Percentiles rank a stretch among this genome's conserved stretches.
Evolutionary conservation across 73 alveolate species (phyloP).

Genomic region (Paramecium pentaurelia): DNA sequence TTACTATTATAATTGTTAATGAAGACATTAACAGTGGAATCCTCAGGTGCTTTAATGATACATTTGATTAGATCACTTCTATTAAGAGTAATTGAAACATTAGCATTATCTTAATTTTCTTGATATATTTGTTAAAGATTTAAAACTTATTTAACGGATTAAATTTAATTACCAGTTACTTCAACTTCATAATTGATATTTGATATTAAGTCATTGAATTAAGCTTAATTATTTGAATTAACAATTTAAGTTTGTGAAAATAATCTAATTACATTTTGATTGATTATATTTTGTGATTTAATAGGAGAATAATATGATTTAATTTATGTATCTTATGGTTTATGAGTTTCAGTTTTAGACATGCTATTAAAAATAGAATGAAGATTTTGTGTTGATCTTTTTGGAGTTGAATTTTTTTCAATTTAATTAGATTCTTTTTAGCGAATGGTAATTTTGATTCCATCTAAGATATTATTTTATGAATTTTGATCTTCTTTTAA

Average conservation of each 20-base stretch:
- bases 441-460: background rate
- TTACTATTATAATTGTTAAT: background rate
- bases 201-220: background rate
- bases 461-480: background rate
- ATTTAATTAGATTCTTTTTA: background rate
- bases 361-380: background rate
- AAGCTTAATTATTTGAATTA: background rate
- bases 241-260: background rate
- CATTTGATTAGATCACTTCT: background rate
- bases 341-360: background rate
- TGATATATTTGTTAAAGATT: background rate
- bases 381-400: background rate
- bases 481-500: background rate
- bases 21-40: background rate
- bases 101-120: background rate
- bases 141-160: background rate
- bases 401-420: background rate
- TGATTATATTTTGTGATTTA: background rate
- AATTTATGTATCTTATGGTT: background rate
- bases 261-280: background rate
- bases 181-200: background rate
- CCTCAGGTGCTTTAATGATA: slow-evolving; percentile 20
- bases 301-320: background rate
- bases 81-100: background rate
- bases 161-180: background rate